Evolutionary conservation across 2,329 filamentous ascomycete species (phyloP).

Genomic region (Seiridium unicorne): DNA sequence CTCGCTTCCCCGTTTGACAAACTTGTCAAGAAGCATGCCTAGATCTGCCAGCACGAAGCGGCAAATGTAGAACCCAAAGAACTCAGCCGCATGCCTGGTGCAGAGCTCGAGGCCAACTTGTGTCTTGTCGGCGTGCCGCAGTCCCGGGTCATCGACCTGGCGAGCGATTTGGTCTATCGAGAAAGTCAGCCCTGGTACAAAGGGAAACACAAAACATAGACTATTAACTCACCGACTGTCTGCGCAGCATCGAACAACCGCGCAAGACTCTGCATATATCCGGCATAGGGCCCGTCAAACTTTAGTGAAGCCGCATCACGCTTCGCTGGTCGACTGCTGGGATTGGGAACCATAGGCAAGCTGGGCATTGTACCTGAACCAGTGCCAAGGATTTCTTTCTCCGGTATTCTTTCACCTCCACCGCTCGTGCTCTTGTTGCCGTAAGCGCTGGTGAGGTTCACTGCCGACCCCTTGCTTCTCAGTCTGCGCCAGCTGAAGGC

Average conservation of each 20-base stretch:
- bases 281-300: slow-evolving; percentile 80
- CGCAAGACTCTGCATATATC: slow-evolving; percentile 89
- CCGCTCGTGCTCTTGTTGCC: slow-evolving; percentile 39
- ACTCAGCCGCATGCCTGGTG: slow-evolving; percentile 90
- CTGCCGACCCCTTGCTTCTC: slow-evolving; percentile 81
- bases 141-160: slow-evolving; percentile 91
- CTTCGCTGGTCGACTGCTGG: slow-evolving; percentile 67
- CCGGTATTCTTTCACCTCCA: slow-evolving; percentile 29
- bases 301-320: slow-evolving; percentile 66
- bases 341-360: slow-evolving; percentile 71
- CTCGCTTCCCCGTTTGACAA: slow-evolving; percentile 92
- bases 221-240: slow-evolving; percentile 70
- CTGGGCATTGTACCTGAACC: slow-evolving; percentile 65
- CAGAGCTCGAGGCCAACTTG: slow-evolving; percentile 94
- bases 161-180: slow-evolving; percentile 84
- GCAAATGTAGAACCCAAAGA: slow-evolving; percentile 96
- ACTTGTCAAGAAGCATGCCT: slow-evolving; percentile 86
- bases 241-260: slow-evolving; percentile 91
- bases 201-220: not conserved
- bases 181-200: not conserved
- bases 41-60: slow-evolving; percentile 91
- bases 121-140: slow-evolving; percentile 88
- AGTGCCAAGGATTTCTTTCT: slow-evolving; percentile 53
- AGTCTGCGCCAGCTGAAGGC: slow-evolving; percentile 88
- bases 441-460: slow-evolving; percentile 54